Conservation (phyloP, 1,139 yeast species). For the Scheffersomyces quercinus region DNA sequence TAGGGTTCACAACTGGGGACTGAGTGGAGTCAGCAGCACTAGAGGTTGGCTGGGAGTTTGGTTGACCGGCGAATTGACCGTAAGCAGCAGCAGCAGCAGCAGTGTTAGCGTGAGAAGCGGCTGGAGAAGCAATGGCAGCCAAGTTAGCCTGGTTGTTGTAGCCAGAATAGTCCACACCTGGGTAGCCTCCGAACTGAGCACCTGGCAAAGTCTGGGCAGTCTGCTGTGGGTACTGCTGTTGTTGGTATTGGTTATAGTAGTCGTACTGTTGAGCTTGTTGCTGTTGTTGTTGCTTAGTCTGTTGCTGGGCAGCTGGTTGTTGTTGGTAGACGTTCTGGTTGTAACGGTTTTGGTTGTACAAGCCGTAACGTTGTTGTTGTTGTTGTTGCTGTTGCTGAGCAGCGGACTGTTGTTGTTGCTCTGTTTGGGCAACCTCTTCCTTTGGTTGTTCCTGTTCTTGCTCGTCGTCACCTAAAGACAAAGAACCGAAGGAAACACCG, state of each 20-base stretch:
- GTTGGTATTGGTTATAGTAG: slow-evolving; percentile 40
- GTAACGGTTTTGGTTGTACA: slow-evolving; percentile 19
- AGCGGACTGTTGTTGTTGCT: slow-evolving; percentile 12
- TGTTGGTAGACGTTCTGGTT: slow-evolving; percentile 23
- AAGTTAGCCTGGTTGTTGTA: slow-evolving; percentile 36
- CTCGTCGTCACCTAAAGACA: slow-evolving; percentile 52
- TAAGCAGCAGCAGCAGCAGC: slow-evolving; percentile 20
- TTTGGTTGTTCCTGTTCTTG: slow-evolving; percentile 17
- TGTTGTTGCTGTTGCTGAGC: slow-evolving; percentile 8
- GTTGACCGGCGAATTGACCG: slow-evolving; percentile 25
- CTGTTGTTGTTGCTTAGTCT: slow-evolving; percentile 26
- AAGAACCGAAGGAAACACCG: slow-evolving; percentile 72
- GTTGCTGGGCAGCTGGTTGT: slow-evolving; percentile 9
- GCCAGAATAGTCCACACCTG: slow-evolving; percentile 45
- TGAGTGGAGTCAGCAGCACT: slow-evolving; percentile 23
- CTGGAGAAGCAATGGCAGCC: slow-evolving; percentile 31
- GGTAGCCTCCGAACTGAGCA: slow-evolving; percentile 46
- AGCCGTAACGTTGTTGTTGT: slow-evolving; percentile 11
- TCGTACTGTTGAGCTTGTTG: slow-evolving; percentile 24
- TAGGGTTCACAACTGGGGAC: slow-evolving; percentile 33
- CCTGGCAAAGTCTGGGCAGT: slow-evolving; percentile 39
- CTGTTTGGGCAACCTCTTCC: slow-evolving; percentile 12
- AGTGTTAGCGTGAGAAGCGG: slow-evolving; percentile 35
- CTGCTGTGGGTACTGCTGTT: slow-evolving; percentile 45
- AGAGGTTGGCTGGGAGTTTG: slow-evolving; percentile 15